phyloP scores from a whole-genome alignment of 2,329 filamentous ascomycete genomes.

The Aschersonia sp. region DNA sequence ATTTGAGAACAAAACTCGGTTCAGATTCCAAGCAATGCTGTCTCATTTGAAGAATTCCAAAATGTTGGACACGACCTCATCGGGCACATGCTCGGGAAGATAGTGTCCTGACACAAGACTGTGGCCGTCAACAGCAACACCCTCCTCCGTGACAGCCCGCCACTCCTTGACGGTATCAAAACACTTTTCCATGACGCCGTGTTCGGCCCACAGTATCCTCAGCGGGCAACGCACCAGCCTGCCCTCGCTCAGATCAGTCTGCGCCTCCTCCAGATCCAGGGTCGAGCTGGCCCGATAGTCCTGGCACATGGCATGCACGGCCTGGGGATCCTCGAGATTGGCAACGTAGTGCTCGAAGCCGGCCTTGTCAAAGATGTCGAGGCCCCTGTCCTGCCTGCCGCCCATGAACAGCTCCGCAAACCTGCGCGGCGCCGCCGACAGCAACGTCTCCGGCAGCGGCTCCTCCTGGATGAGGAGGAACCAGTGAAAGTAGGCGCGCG shows the following conservation, averaged over 20 bases:
- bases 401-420: constrained; percentile 29
- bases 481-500: constrained; percentile 42
- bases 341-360: constrained; percentile 25
- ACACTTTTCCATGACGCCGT: constrained; percentile 30
- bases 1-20: background rate
- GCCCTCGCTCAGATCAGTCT: constrained; percentile 26
- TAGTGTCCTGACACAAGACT: constrained; percentile 32
- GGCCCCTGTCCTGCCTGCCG: constrained; percentile 18
- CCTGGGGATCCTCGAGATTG: constrained; percentile 22
- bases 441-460: constrained; percentile 35
- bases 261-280: constrained; percentile 35
- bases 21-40: background rate
- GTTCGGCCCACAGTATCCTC: constrained; percentile 33
- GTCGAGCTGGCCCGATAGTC: constrained; percentile 40
- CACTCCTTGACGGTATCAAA: constrained; percentile 37
- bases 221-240: constrained; percentile 30
- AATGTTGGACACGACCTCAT: constrained; percentile 26
- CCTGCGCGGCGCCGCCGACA: constrained; percentile 19
- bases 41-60: constrained; percentile 19
- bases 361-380: constrained; percentile 17
- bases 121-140: constrained; percentile 21
- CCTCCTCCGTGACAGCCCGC: constrained; percentile 25
- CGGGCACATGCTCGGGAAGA: constrained; percentile 35
- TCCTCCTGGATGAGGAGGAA: constrained; percentile 39
- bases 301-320: constrained; percentile 35